These are phyloP conservation scores for Metschnikowia baotianmanensis DNA, from an alignment of 805 yeast species.

Conservation along the genomic window DNA sequence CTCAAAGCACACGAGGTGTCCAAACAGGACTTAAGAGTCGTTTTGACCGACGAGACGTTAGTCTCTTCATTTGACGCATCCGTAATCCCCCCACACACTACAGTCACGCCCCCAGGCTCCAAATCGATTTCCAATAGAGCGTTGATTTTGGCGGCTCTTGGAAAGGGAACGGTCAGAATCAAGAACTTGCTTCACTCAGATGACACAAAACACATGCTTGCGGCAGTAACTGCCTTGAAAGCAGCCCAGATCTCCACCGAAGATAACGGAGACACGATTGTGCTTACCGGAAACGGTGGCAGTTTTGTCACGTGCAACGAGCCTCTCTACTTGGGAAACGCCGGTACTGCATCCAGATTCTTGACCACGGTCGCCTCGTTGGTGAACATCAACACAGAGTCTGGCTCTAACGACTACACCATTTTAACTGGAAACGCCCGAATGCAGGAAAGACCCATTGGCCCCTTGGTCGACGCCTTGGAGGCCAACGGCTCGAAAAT, in stretches of 20 bases:
- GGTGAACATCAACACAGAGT: conserved; percentile 47
- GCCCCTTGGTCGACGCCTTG: conserved; percentile 91
- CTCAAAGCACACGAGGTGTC: conserved; percentile 80
- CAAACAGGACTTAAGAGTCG: conserved; percentile 76
- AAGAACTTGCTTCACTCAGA: conserved; percentile 91
- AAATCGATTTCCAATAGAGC: conserved; percentile 97
- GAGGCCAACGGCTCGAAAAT: conserved; percentile 74
- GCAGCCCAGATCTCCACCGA: conserved; percentile 84
- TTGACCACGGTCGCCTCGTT: conserved; percentile 90
- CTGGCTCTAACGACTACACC: conserved; percentile 45
- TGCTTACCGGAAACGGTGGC: conserved; percentile 85
- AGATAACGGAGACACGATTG: conserved; percentile 86
- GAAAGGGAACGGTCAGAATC: conserved; percentile 78
- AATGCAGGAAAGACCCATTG: conserved; percentile 97
- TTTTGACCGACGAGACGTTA: conserved; percentile 75
- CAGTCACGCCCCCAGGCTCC: conserved; percentile 88
- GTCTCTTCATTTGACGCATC: conserved; percentile 55
- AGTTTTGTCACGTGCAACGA: conserved; percentile 58
- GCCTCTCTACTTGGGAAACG: conserved; percentile 87
- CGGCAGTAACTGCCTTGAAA: conserved; percentile 72
- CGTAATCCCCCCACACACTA: conserved; percentile 37
- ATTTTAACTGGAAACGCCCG: conserved; percentile 89
- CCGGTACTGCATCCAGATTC: conserved; percentile 97
- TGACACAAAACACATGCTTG: conserved; percentile 92
- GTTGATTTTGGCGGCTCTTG: conserved; percentile 86